phyloP scores from a whole-genome alignment of 2,329 filamentous ascomycete species.

The Aureobasidium leucospermi region DNA sequence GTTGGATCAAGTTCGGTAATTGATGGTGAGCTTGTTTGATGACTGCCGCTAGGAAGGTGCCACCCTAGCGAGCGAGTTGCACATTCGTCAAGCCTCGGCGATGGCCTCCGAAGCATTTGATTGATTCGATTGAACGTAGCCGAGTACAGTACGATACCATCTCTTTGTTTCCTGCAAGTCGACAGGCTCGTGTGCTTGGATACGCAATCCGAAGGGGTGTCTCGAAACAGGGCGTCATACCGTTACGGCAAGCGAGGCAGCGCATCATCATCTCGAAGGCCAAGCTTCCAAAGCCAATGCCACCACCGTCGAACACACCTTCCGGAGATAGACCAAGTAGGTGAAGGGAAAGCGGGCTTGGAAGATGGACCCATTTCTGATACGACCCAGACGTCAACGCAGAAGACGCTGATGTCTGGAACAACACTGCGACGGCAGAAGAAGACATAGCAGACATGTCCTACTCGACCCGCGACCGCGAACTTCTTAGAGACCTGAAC shows the following conservation, averaged over 20 bases:
- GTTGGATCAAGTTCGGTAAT: background rate
- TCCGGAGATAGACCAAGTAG: slow-evolving; percentile 2
- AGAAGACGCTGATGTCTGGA: slow-evolving; percentile 2
- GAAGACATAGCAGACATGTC: background rate
- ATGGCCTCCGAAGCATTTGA: background rate
- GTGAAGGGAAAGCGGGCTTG: background rate
- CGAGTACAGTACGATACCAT: background rate
- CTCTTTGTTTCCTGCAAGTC: background rate
- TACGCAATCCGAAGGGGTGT: background rate
- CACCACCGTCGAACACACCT: background rate
- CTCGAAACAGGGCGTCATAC: slow-evolving; percentile 3
- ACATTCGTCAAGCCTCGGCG: background rate
- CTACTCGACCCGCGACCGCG: background rate
- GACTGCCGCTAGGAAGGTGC: background rate
- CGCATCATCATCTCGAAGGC: background rate
- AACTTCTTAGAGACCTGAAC: slow-evolving; percentile 8
- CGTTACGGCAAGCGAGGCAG: background rate
- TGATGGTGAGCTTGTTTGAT: background rate
- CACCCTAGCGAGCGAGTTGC: background rate
- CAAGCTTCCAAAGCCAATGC: background rate
- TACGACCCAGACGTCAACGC: slow-evolving; percentile 3
- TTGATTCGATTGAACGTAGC: background rate
- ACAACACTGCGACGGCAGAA: background rate
- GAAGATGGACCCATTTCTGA: slow-evolving; percentile 4
- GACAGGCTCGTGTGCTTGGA: background rate